Conservation (phyloP, 768 basidiomycete species). For the Kwoniella botswanensis region DNA sequence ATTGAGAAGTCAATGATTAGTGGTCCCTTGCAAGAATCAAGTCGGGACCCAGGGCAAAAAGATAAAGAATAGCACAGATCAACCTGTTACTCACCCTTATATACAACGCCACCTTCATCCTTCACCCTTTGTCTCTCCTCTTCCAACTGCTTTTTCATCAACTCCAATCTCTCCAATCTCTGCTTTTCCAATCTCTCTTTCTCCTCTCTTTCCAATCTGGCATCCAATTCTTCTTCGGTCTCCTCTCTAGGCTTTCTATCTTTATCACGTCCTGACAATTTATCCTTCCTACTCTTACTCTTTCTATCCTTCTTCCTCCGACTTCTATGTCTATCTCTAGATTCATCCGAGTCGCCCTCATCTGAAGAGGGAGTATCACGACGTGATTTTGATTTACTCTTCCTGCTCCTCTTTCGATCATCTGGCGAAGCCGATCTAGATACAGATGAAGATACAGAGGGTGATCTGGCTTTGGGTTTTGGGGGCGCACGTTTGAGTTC, state of each 20-base stretch:
- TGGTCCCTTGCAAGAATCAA: neutral
- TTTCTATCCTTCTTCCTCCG: constrained; percentile 44
- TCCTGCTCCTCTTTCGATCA: constrained; percentile 17
- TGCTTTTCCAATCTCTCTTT: constrained; percentile 48
- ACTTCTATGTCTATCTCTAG: constrained; percentile 60
- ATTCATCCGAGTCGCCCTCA: constrained; percentile 16
- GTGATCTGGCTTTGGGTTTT: constrained; percentile 19
- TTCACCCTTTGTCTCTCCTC: constrained; percentile 34
- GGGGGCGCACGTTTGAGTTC: constrained; percentile 65
- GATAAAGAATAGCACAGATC: too few relatives aligned
- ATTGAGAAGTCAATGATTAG: neutral
- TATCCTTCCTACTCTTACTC: constrained; percentile 48
- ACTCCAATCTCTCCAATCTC: constrained; percentile 38
- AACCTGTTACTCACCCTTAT: constrained; percentile 45
- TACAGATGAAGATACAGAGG: constrained; percentile 19
- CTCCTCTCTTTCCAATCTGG: constrained; percentile 56
- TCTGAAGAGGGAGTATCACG: constrained; percentile 15
- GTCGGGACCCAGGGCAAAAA: neutral
- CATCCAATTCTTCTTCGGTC: constrained; percentile 55
- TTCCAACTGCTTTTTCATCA: constrained; percentile 41
- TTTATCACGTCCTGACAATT: constrained; percentile 30
- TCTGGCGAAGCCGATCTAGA: constrained; percentile 35
- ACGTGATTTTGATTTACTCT: constrained; percentile 20
- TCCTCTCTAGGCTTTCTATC: constrained; percentile 38
- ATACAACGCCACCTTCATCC: constrained; percentile 49